Percentiles rank a stretch among this genome's conserved stretches.
Evolutionary conservation across 192 early-diverging fungal genomes (phyloP).

Genomic region (Thamnidium elegans): DNA sequence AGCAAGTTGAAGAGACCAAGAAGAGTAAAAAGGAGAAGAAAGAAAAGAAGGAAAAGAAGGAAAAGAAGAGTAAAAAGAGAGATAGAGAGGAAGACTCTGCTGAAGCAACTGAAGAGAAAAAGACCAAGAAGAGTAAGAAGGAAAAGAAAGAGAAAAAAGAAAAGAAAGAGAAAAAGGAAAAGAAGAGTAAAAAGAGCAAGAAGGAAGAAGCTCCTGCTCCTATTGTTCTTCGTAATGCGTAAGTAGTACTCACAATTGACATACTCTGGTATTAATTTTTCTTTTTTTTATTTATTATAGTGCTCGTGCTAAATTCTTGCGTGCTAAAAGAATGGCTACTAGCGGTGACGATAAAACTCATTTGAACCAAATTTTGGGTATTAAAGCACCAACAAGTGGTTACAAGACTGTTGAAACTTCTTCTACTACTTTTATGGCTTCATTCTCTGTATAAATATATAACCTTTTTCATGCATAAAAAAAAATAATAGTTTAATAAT

Average conservation of each 20-base stretch:
- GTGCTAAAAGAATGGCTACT: conserved; percentile 47
- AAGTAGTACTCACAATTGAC: too few relatives aligned
- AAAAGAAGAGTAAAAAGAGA: conserved; percentile 20
- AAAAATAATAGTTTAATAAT: background rate
- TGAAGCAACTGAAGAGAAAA: conserved; percentile 41
- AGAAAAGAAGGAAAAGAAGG: conserved; percentile 10
- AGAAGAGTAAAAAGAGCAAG: conserved; percentile 36
- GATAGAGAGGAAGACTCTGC: conserved; percentile 47
- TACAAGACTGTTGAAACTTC: background rate
- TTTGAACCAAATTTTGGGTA: conserved; percentile 54
- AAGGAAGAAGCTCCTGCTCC: conserved; percentile 35
- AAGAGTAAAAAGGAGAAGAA: conserved; percentile 25
- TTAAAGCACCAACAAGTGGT: conserved; percentile 31
- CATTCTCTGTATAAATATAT: conserved; percentile 1
- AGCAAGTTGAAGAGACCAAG: conserved; percentile 39
- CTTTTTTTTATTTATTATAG: conserved; percentile 17
- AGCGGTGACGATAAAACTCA: conserved; percentile 37
- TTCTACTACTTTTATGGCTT: background rate
- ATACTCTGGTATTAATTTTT: background rate
- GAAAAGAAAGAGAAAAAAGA: conserved; percentile 30
- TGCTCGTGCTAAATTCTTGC: conserved; percentile 46
- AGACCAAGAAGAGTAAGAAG: conserved; percentile 35
- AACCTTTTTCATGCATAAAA: background rate
- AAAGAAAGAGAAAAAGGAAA: conserved; percentile 37
- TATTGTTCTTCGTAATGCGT: conserved; percentile 49